These are phyloP conservation scores for Gossypium davidsonii DNA, from an alignment of 441 rosid species.

Conservation along the genomic window DNA sequence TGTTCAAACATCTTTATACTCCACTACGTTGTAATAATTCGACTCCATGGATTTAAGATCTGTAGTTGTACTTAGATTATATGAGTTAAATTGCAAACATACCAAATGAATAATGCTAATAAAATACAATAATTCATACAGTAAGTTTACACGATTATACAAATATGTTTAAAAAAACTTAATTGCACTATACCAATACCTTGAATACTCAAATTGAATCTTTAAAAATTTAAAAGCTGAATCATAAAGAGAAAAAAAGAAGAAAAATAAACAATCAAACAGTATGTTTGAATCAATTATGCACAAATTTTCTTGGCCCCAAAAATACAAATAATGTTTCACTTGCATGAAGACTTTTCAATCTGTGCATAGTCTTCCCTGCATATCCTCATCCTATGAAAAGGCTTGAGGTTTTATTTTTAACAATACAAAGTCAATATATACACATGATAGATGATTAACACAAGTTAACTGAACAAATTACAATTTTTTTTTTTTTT, in stretches of 20 bases:
- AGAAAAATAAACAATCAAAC: not conserved
- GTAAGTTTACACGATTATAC: too few relatives aligned
- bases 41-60: too few relatives aligned
- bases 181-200: not conserved
- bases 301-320: not conserved
- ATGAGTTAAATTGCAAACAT: too few relatives aligned
- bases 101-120: too few relatives aligned
- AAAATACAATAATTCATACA: too few relatives aligned
- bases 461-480: constrained; percentile 18
- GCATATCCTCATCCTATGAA: not conserved
- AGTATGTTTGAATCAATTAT: not conserved
- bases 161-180: not conserved
- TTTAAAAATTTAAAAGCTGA: not conserved
- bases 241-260: not conserved
- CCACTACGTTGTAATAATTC: too few relatives aligned
- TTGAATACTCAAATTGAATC: too few relatives aligned
- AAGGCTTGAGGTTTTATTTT: not conserved
- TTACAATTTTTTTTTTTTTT: constrained; percentile 16
- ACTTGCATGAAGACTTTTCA: constrained; percentile 2
- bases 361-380: constrained; percentile 4
- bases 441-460: not conserved
- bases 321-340: not conserved
- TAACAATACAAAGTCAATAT: not conserved
- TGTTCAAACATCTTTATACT: too few relatives aligned
- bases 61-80: too few relatives aligned